Base-by-base conservation (phyloP, 345 rosid genomes). In the Eucalyptus camaldulensis region DNA sequence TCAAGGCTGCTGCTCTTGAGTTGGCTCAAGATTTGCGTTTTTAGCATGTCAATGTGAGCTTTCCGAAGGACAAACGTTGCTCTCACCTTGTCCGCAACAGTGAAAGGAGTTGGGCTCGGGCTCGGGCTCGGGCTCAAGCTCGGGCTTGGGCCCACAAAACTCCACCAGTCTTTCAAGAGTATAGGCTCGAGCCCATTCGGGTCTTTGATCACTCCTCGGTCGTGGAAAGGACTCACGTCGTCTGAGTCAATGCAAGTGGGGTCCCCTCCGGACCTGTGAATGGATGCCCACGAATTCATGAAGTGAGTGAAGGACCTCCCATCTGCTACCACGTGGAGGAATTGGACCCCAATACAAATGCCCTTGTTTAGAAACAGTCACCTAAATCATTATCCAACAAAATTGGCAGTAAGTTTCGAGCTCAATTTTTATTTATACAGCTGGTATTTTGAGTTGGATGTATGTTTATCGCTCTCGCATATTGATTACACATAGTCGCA, bases 331-430 rank as follows among this genome's bases (percentile, higher is more conserved):
- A 69, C 91, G 88, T 94, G 94, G 62, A 7, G 25, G 45, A 83
- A 93, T 13, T 69, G 51, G 13, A 88, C 81, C 4, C 94, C 94
- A 16, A 91, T 60, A 44, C 92, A 89, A 6, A 95, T n/a, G 4
- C 95, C 96, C 7, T 88, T 27, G 69, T 90, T 90, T 2, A 95
- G 93, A 53, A 93, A 94, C 29, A 93, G 94, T 92, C 37, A 93
- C 56, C 88, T 86, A 44, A 37, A 24, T 83, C 19, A 22, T 8
- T 8, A 49, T 44, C 25, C 58, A 49, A 56, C 24, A 69, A 69
- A 9, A 72, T 72, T 8, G 7, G 19, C 25, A 6, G 5, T 33
- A 33, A 33, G 81, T 72, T 72, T 33, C 44, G 44, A 17, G 44
- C 3, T 72, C 6, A 33, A 9, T 4, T 67, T 31, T 67, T 8